Percentiles rank a stretch among this genome's conserved stretches.
These are phyloP conservation scores for Rhizoctonia solani DNA, from an alignment of 1,284 basidiomycete genomes.

Conservation along the genomic window DNA sequence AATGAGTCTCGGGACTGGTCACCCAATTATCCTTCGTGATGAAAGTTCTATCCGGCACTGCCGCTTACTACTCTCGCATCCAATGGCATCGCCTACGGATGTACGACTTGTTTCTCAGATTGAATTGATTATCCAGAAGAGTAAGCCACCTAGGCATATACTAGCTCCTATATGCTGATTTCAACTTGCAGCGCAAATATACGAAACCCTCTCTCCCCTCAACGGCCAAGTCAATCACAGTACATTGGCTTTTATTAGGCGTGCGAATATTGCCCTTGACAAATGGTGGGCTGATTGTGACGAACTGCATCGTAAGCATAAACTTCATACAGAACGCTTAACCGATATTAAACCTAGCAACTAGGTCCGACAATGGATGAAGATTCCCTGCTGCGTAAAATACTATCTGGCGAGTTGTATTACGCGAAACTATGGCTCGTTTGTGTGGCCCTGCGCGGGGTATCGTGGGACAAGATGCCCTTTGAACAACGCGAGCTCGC, in stretches of 20 bases:
- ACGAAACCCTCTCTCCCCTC: conserved; percentile 83
- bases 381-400: conserved; percentile 79
- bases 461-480: conserved; percentile 92
- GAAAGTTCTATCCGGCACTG: conserved; percentile 86
- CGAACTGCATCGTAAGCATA: conserved; percentile 67
- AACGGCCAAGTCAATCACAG: conserved; percentile 85
- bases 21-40: conserved; percentile 86
- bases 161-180: conserved; percentile 4
- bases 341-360: neutral
- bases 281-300: conserved; percentile 91
- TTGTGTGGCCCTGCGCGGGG: conserved; percentile 87
- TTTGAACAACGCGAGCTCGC: conserved; percentile 92
- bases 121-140: conserved; percentile 89
- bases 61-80: conserved; percentile 77
- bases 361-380: conserved; percentile 79
- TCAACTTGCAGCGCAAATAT: conserved; percentile 71
- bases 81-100: conserved; percentile 85
- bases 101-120: conserved; percentile 84
- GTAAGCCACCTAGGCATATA: conserved; percentile 50
- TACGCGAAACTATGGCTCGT: conserved; percentile 93
- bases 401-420: conserved; percentile 83
- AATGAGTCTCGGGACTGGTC: conserved; percentile 87
- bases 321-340: neutral
- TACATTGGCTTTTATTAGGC: conserved; percentile 82
- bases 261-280: conserved; percentile 81